Conservation (phyloP, 2,329 filamentous ascomycete species). For the Fusarium sp. region DNA sequence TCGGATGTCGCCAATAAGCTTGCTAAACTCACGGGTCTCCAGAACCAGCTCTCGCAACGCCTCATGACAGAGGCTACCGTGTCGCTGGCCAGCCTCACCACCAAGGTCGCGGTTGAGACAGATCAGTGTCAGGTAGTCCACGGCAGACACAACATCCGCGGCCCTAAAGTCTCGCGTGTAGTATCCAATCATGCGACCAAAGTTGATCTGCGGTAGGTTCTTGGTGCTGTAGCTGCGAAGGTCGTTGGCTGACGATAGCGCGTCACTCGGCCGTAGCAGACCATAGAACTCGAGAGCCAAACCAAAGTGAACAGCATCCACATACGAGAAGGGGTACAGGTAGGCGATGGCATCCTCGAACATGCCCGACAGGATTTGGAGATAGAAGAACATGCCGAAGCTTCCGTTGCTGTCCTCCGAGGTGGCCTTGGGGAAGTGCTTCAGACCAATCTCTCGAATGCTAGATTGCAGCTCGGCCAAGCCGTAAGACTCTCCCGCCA, state of each 20-base stretch:
- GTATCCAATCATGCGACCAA: slow-evolving; percentile 91
- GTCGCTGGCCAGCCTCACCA: slow-evolving; percentile 79
- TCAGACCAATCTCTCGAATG: slow-evolving; percentile 88
- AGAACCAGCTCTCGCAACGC: slow-evolving; percentile 92
- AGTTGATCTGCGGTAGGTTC: slow-evolving; percentile 86
- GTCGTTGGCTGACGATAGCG: slow-evolving; percentile 79
- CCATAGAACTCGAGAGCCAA: slow-evolving; percentile 91
- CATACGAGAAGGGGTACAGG: slow-evolving; percentile 90
- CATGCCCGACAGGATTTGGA: slow-evolving; percentile 90
- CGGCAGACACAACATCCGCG: slow-evolving; percentile 87
- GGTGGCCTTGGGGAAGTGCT: slow-evolving; percentile 87
- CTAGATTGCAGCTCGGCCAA: slow-evolving; percentile 79
- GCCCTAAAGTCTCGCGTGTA: slow-evolving; percentile 97
- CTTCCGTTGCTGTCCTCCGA: slow-evolving; percentile 80
- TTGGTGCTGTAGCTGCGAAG: slow-evolving; percentile 74
- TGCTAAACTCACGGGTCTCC: slow-evolving; percentile 96
- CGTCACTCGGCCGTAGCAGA: slow-evolving; percentile 87
- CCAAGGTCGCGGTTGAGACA: slow-evolving; percentile 89
- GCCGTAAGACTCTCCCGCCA: slow-evolving; percentile 74
- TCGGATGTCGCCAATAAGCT: slow-evolving; percentile 90
- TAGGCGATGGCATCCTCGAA: slow-evolving; percentile 95
- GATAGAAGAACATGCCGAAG: slow-evolving; percentile 92
- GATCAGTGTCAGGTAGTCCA: slow-evolving; percentile 92
- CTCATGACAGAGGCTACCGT: slow-evolving; percentile 88
- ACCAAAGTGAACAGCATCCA: slow-evolving; percentile 95